A percentile compares a stretch with the other conserved stretches of the same genome.
These are phyloP conservation scores for Talaromyces stipitatus DNA, from an alignment of 495 filamentous ascomycete genomes.

Conservation along the genomic window DNA sequence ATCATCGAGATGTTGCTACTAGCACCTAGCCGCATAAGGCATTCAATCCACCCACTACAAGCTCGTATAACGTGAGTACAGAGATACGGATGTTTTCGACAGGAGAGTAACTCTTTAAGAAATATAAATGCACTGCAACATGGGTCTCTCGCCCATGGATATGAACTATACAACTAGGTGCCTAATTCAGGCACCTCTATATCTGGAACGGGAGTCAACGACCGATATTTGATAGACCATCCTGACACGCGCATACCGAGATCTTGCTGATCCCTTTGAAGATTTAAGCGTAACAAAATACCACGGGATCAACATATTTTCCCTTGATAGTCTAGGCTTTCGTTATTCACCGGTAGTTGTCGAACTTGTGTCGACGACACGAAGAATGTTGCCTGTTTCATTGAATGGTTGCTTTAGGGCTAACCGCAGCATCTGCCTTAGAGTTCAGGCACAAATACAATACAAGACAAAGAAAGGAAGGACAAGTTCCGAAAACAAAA, in stretches of 20 bases:
- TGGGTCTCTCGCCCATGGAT: not conserved
- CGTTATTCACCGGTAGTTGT: not conserved
- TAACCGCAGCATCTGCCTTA: not conserved
- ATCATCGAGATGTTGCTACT: not conserved
- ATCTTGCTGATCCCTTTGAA: not conserved
- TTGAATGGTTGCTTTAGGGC: not conserved
- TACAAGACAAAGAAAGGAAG: not conserved
- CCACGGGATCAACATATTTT: not conserved
- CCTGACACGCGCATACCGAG: not conserved
- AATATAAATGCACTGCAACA: not conserved
- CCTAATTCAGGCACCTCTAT: not conserved
- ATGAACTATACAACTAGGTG: not conserved
- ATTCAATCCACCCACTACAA: not conserved
- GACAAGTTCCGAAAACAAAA: not conserved
- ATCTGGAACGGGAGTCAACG: too few relatives aligned
- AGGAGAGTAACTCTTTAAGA: too few relatives aligned
- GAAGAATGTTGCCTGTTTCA: not conserved
- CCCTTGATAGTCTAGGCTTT: not conserved
- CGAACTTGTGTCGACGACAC: not conserved
- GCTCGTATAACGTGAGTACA: too few relatives aligned
- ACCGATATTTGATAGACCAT: not conserved
- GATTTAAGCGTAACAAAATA: not conserved
- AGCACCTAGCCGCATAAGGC: not conserved
- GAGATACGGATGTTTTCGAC: not conserved
- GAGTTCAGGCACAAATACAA: not conserved